phyloP scores from a whole-genome alignment of 2,329 filamentous ascomycete species.

The Balansia obtecta region DNA sequence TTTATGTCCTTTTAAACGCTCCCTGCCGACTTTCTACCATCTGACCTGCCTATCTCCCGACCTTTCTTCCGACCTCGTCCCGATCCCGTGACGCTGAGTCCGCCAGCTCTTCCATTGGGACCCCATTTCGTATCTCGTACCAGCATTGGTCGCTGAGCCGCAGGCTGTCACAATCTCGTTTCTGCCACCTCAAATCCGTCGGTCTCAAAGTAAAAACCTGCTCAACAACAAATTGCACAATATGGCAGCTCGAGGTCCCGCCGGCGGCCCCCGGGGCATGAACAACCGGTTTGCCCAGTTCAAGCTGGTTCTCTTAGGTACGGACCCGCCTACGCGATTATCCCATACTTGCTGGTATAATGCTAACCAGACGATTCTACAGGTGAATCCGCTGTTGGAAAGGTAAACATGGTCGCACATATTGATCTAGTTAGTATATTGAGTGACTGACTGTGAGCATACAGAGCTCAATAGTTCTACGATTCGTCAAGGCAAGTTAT shows the following conservation, averaged over 20 bases:
- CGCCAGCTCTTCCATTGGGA: background rate
- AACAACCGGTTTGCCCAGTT: conserved; percentile 95
- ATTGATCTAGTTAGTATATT: conserved; percentile 1
- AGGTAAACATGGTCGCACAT: conserved; percentile 44
- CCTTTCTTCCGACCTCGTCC: background rate
- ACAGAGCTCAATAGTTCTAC: conserved; percentile 90
- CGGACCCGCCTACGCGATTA: conserved; percentile 16
- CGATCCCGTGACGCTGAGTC: background rate
- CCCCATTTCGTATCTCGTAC: background rate
- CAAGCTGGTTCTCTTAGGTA: conserved; percentile 94
- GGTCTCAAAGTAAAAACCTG: background rate
- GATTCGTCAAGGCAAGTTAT: conserved; percentile 88
- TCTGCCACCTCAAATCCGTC: background rate
- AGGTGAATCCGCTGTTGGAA: conserved; percentile 99
- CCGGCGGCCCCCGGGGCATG: conserved; percentile 47
- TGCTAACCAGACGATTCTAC: conserved; percentile 12
- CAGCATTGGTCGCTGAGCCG: background rate
- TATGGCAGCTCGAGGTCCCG: conserved; percentile 76
- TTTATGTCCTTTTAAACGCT: background rate
- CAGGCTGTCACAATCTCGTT: background rate
- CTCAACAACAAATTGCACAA: conserved; percentile 3
- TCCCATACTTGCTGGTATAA: background rate
- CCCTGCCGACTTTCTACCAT: background rate
- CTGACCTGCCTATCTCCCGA: background rate
- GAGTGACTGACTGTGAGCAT: conserved; percentile 10